Conservation (phyloP, 441 rosid genomes). For the Francoa sonchifolia region DNA sequence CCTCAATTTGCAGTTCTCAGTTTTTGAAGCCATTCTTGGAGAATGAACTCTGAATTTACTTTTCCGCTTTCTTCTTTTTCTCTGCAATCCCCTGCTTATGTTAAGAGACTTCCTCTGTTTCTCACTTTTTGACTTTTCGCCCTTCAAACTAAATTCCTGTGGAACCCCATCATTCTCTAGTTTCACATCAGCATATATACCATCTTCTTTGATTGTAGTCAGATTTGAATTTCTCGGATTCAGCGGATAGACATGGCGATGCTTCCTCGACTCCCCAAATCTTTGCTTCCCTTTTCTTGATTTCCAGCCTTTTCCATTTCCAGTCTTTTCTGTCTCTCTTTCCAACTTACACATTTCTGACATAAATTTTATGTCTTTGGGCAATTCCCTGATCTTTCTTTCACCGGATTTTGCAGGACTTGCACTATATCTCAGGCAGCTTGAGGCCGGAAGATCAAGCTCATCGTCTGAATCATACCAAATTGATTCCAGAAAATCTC, state of each 20-base stretch:
- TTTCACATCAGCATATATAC: constrained; percentile 8
- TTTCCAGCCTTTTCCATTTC: constrained; percentile 23
- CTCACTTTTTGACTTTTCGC: constrained; percentile 35
- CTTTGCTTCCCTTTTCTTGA: constrained; percentile 20
- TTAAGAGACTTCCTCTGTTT: constrained; percentile 64
- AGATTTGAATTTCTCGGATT: constrained; percentile 16
- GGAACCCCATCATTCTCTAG: constrained; percentile 5
- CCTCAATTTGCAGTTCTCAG: constrained; percentile 46
- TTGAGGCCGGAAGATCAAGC: constrained; percentile 16
- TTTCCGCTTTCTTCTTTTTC: constrained; percentile 30
- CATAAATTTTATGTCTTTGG: constrained; percentile 17
- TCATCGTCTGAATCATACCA: constrained; percentile 22
- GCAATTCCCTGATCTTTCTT: constrained; percentile 30
- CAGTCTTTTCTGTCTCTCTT: constrained; percentile 25
- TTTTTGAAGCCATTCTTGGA: constrained; percentile 35
- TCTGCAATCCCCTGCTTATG: constrained; percentile 39
- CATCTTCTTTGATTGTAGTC: constrained; percentile 17
- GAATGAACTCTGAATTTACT: constrained; percentile 42
- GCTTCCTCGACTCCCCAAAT: constrained; percentile 15
- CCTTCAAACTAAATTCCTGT: constrained; percentile 18
- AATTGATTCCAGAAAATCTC: constrained; percentile 13
- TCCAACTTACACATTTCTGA: constrained; percentile 12
- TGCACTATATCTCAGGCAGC: constrained; percentile 20
- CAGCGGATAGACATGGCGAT: constrained; percentile 3
- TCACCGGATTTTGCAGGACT: constrained; percentile 13